Evolutionary conservation across 2,329 filamentous ascomycete species (phyloP), one percentile per base, ranked within the genome.

Genomic region (Aspergillus novoparasiticus): DNA sequence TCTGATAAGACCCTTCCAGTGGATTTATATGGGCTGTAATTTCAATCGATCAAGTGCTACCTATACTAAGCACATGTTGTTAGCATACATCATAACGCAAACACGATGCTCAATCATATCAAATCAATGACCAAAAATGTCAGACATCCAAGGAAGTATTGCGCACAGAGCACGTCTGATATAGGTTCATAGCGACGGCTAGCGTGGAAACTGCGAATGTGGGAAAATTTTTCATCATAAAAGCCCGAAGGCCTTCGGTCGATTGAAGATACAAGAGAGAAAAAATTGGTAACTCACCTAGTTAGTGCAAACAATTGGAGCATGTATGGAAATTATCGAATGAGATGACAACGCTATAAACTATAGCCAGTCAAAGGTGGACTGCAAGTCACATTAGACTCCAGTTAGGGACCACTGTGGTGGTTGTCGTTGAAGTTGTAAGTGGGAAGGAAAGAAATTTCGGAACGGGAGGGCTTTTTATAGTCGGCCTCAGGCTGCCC

Each of bases 161-260:
- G 70, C 75, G 74, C 73, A 69, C 75, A 76, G 61, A 62, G 72
- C 69, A 68, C 71, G 71, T 72, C 74, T 73, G 66, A 66, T 66
- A 73, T 74, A 69, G 74, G 74, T 76, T 75, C 71, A 73, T 61
- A 71, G 62, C 73, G 73, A 75, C 71, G 73, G 65, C 75, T 76
- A 75, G 73, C 74, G 75, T 76, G 75, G 73, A 76, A 76, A 76
- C 75, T 76, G 75, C 77, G 77, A 79, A 79, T 78, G 76, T 78
- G 75, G 75, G 77, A 73, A 70, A 63, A 64, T 43, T 75, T 79
- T 78, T 78, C 77, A 79, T 79, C 77, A 78, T 78, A 71, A 66
- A 66, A 75, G 66, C 63, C 63, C 64, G 28, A 61, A 55, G 68
- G 69, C 66, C 58, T 56, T 68, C 67, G 71, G 65, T 69, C 67